phyloP scores from a whole-genome alignment of 2,329 filamentous ascomycete species.

The Penicillium crustosum region DNA sequence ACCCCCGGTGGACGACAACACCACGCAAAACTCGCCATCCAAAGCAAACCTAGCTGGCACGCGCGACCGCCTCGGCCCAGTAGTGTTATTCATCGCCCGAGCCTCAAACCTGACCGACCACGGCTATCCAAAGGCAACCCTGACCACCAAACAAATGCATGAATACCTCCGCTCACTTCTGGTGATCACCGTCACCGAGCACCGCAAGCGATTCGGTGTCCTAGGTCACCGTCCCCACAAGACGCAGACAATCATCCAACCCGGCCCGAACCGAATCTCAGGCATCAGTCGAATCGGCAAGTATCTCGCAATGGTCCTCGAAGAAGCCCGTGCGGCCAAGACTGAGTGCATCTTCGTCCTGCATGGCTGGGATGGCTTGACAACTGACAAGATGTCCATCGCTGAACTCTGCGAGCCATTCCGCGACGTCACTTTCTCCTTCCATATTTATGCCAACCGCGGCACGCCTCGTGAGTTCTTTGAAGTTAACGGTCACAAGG shows the following conservation, averaged over 20 bases:
- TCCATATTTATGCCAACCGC: constrained; percentile 6
- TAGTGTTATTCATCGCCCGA: constrained; percentile 5
- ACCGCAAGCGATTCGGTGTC: constrained; percentile 1
- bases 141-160: not conserved
- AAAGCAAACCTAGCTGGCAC: not conserved
- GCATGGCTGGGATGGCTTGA: constrained; percentile 6
- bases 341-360: constrained; percentile 5
- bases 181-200: not conserved
- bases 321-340: constrained; percentile 1
- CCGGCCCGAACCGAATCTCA: not conserved
- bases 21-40: not conserved
- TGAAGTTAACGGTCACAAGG: constrained; percentile 3
- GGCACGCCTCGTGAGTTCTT: not conserved
- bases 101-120: not conserved
- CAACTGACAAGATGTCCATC: not conserved
- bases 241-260: constrained; percentile 6
- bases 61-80: not conserved
- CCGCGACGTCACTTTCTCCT: not conserved
- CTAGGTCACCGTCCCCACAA: constrained; percentile 1
- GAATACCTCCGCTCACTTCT: constrained; percentile 4
- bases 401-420: not conserved
- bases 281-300: not conserved
- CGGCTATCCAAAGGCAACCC: not conserved
- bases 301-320: not conserved
- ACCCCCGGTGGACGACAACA: not conserved